Conservation (phyloP, 2,329 filamentous ascomycete genomes). For the Botrytis paeoniae region DNA sequence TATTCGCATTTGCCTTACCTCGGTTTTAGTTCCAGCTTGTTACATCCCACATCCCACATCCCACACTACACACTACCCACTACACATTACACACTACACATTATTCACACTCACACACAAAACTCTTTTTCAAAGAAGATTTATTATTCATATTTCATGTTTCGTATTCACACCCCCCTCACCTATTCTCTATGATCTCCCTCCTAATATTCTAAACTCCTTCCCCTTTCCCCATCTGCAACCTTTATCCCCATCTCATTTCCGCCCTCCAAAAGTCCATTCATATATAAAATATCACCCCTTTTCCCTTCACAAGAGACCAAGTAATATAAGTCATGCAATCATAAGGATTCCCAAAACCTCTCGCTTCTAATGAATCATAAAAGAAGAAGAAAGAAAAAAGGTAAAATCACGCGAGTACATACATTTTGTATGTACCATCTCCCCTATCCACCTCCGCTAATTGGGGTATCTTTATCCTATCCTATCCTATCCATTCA, state of each 20-base stretch:
- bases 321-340: background rate
- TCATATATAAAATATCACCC: background rate
- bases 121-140: background rate
- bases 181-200: too few species aligned
- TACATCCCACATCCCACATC: background rate
- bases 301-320: background rate
- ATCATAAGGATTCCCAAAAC: conserved; percentile 6
- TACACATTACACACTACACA: background rate
- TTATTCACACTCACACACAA: background rate
- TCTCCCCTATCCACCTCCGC: background rate
- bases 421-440: background rate
- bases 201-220: background rate
- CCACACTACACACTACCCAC: background rate
- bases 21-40: background rate
- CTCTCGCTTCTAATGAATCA: background rate
- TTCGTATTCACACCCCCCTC: background rate
- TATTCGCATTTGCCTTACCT: background rate
- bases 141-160: conserved; percentile 7
- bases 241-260: background rate
- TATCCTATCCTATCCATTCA: conserved; percentile 11
- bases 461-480: conserved; percentile 13
- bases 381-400: background rate
- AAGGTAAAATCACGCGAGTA: background rate
- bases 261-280: background rate
- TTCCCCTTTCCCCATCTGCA: background rate